Evolutionary conservation across 305 asterid genomes (phyloP).

Genomic region (Fraxinus greggii): DNA sequence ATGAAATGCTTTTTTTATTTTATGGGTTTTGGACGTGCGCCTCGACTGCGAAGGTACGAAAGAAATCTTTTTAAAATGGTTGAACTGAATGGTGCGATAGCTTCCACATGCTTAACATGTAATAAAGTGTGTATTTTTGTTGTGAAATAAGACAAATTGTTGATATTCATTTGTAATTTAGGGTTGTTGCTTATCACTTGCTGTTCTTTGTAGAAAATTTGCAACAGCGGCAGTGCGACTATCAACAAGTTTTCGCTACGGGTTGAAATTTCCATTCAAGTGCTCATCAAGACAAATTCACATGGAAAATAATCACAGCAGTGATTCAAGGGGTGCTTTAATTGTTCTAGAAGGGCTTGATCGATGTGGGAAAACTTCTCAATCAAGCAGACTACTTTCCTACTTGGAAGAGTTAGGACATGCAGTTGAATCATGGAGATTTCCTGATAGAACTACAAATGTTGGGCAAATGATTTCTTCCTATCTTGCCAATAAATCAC

Average conservation of each 20-base stretch:
- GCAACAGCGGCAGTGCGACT: slow-evolving; percentile 27
- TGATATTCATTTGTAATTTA: background rate
- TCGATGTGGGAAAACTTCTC: slow-evolving; percentile 90
- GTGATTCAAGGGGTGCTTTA: slow-evolving; percentile 72
- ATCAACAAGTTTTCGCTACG: slow-evolving; percentile 27
- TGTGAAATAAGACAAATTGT: background rate
- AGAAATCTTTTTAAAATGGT: background rate
- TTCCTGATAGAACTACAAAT: slow-evolving; percentile 87
- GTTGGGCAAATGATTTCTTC: slow-evolving; percentile 96
- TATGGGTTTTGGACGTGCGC: background rate
- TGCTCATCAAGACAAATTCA: slow-evolving; percentile 46
- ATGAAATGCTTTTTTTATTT: background rate
- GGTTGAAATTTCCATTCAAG: slow-evolving; percentile 44
- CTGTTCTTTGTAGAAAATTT: slow-evolving; percentile 35
- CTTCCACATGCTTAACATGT: background rate
- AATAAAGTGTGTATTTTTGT: background rate
- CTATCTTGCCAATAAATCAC: slow-evolving; percentile 71
- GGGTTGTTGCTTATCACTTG: background rate
- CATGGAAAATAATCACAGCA: slow-evolving; percentile 53
- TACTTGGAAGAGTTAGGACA: slow-evolving; percentile 62
- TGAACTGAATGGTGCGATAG: background rate
- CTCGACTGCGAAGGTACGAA: background rate
- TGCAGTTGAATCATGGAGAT: slow-evolving; percentile 80
- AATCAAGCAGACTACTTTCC: slow-evolving; percentile 56
- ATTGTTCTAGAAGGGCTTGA: slow-evolving; percentile 91